phyloP scores from a whole-genome alignment of 1,139 yeast species.

The Arxiozyma bovina region DNA sequence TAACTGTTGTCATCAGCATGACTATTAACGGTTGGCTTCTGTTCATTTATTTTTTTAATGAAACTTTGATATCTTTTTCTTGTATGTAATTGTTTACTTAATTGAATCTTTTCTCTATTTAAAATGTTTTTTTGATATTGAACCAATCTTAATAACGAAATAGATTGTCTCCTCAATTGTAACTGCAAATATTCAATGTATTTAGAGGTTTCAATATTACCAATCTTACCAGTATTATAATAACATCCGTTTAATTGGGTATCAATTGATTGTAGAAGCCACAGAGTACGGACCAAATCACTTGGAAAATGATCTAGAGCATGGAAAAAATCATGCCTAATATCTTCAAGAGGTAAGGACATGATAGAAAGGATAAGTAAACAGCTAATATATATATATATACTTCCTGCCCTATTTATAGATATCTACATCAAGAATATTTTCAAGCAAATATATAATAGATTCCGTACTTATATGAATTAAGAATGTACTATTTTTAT shows the following conservation, averaged over 20 bases:
- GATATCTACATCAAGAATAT: too few species aligned
- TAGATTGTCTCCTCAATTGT: neutral
- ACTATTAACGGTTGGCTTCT: neutral
- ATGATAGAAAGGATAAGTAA: neutral
- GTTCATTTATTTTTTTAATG: neutral
- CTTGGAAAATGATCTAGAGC: conserved; percentile 43
- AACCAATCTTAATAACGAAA: neutral
- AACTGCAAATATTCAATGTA: neutral
- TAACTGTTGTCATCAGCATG: neutral
- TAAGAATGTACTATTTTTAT: too few species aligned
- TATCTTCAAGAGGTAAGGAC: neutral
- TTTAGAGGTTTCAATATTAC: neutral
- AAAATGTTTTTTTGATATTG: neutral
- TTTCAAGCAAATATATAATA: too few species aligned
- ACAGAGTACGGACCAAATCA: conserved; percentile 39
- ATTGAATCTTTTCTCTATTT: neutral
- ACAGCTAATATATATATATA: too few species aligned
- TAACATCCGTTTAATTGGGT: conserved; percentile 22
- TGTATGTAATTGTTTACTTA: neutral
- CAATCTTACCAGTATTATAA: conserved; percentile 2
- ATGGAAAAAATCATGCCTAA: conserved; percentile 9
- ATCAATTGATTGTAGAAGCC: conserved; percentile 40
- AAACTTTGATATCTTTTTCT: neutral
- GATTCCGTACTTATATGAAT: too few species aligned
- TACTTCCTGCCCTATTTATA: too few species aligned